These are phyloP conservation scores for Blepharisma stoltei DNA, from an alignment of 73 alveolate species.

Conservation along the genomic window DNA sequence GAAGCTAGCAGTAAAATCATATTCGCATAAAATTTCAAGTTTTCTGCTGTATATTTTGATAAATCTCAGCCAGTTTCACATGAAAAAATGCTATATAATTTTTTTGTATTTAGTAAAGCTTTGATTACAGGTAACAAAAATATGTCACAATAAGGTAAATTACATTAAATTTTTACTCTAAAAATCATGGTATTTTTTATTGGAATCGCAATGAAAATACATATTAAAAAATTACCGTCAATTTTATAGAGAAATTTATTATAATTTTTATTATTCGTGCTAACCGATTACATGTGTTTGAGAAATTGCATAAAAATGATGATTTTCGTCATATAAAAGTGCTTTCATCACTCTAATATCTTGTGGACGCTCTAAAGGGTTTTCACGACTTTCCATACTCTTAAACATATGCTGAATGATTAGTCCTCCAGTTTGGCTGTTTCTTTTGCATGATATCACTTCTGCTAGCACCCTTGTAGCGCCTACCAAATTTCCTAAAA, in stretches of 20 bases:
- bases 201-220: too few species aligned
- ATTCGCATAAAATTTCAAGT: not conserved
- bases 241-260: too few species aligned
- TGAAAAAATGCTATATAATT: constrained; percentile 10
- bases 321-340: constrained; percentile 7
- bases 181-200: too few species aligned
- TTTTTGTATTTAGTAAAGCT: not conserved
- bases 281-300: constrained; percentile 5
- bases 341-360: not conserved
- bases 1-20: constrained; percentile 1
- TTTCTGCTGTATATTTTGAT: not conserved
- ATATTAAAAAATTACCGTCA: too few species aligned
- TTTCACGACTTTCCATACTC: not conserved
- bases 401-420: constrained; percentile 1
- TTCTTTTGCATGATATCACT: constrained; percentile 11
- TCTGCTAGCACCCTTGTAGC: not conserved
- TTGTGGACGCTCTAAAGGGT: constrained; percentile 2
- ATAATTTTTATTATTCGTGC: too few species aligned
- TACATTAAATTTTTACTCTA: too few species aligned
- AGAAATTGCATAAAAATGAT: not conserved
- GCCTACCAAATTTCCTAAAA: not conserved
- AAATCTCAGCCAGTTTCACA: constrained; percentile 27
- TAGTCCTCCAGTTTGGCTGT: not conserved
- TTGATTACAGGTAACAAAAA: too few species aligned
- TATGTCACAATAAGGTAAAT: too few species aligned